Evolutionary conservation across 371 early-diverging fungal genomes (phyloP).

Genomic region (Mortierella sp.): DNA sequence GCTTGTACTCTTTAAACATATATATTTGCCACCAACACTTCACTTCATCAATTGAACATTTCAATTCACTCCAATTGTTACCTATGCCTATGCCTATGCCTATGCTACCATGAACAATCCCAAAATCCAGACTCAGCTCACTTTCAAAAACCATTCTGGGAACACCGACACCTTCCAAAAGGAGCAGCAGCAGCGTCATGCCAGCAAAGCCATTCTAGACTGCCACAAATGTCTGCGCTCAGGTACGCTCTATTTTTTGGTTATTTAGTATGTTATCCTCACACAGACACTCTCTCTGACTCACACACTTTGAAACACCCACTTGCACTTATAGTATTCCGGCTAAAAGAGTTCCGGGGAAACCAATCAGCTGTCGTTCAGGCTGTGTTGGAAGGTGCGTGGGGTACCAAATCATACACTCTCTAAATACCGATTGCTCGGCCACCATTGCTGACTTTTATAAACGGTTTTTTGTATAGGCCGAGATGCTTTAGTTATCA

Average conservation of each 20-base stretch:
- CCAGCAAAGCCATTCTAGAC: slow-evolving; percentile 14
- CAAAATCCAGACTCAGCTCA: slow-evolving; percentile 36
- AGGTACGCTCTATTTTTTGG: slow-evolving; percentile 23
- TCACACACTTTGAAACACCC: not conserved
- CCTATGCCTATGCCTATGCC: not conserved
- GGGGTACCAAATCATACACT: too few species aligned
- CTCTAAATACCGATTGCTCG: not conserved
- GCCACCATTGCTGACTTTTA: not conserved
- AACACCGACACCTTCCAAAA: slow-evolving; percentile 25
- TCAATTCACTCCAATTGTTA: not conserved
- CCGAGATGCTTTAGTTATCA: slow-evolving; percentile 84
- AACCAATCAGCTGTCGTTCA: slow-evolving; percentile 78
- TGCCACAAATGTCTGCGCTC: slow-evolving; percentile 32
- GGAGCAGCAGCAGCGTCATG: slow-evolving; percentile 12
- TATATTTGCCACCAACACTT: not conserved
- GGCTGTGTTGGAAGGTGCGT: slow-evolving; percentile 70
- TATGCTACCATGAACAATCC: slow-evolving; percentile 10
- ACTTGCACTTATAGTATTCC: slow-evolving; percentile 21
- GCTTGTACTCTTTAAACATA: not conserved
- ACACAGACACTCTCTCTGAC: not conserved
- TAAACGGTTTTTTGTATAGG: slow-evolving; percentile 1
- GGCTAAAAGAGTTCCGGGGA: slow-evolving; percentile 38
- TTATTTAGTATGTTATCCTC: not conserved
- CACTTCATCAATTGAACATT: not conserved
- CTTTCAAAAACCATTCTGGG: slow-evolving; percentile 46